Percentiles rank a stretch among this genome's conserved stretches.
These are phyloP conservation scores for Trichoderma brevicompactum DNA, from an alignment of 2,329 filamentous ascomycete species.

Conservation along the genomic window DNA sequence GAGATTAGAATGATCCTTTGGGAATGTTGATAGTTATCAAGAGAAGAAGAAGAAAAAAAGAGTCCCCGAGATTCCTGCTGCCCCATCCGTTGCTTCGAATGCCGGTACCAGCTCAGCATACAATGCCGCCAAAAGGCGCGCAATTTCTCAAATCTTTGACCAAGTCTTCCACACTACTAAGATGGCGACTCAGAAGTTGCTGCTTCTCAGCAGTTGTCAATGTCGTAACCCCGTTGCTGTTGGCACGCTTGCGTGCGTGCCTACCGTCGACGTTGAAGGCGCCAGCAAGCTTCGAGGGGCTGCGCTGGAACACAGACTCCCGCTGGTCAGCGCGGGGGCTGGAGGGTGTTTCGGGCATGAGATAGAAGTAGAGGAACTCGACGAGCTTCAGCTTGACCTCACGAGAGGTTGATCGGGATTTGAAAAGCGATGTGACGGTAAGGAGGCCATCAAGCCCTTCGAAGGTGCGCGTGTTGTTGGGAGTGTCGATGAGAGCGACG, in stretches of 20 bases:
- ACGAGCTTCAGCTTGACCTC: slow-evolving; percentile 96
- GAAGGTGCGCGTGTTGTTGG: slow-evolving; percentile 87
- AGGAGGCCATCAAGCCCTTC: slow-evolving; percentile 90
- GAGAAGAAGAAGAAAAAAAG: not conserved
- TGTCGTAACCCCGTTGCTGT: slow-evolving; percentile 49
- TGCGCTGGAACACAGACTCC: slow-evolving; percentile 62
- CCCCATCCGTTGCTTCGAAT: not conserved
- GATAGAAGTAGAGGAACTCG: slow-evolving; percentile 97
- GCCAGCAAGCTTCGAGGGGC: slow-evolving; percentile 68
- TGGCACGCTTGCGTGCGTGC: slow-evolving; percentile 41
- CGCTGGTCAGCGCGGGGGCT: slow-evolving; percentile 55
- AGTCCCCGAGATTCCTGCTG: not conserved
- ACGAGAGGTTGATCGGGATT: slow-evolving; percentile 79
- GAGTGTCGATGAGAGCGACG: slow-evolving; percentile 82
- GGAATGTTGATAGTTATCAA: not conserved
- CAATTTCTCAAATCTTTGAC: slow-evolving; percentile 82
- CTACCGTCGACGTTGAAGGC: slow-evolving; percentile 50
- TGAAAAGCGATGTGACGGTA: slow-evolving; percentile 91
- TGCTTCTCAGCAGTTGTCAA: slow-evolving; percentile 82
- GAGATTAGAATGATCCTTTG: not conserved
- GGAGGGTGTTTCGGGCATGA: slow-evolving; percentile 84
- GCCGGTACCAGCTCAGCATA: slow-evolving; percentile 44
- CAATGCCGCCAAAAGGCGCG: slow-evolving; percentile 70
- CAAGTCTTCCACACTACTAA: slow-evolving; percentile 82
- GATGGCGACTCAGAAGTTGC: slow-evolving; percentile 72